Evolutionary conservation across 2,329 filamentous ascomycete genomes (phyloP).

Genomic region (Cladosporium sp.): DNA sequence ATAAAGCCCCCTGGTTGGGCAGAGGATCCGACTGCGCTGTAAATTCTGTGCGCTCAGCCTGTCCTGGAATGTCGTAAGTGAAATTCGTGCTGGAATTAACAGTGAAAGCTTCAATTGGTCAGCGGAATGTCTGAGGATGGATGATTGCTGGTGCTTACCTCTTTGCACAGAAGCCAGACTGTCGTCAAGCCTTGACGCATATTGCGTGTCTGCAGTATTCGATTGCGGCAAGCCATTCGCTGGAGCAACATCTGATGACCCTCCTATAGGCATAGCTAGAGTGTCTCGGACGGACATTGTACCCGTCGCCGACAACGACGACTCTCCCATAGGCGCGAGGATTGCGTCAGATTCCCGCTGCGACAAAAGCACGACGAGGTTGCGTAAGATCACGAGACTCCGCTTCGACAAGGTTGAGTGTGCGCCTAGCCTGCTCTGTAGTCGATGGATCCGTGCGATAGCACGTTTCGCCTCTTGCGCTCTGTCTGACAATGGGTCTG

Average conservation of each 20-base stretch:
- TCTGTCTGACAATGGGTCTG: slow-evolving; percentile 39
- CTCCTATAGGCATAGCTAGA: neutral
- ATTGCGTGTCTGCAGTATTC: neutral
- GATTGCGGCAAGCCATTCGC: neutral
- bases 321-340: neutral
- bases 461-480: slow-evolving; percentile 42
- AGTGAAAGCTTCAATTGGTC: neutral
- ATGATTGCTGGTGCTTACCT: neutral
- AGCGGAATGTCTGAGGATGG: neutral
- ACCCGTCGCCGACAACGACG: no score
- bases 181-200: neutral
- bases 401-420: slow-evolving; percentile 36
- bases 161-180: slow-evolving; percentile 10
- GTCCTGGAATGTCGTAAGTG: neutral
- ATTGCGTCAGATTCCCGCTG: slow-evolving; percentile 13
- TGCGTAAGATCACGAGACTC: slow-evolving; percentile 26
- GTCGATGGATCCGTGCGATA: slow-evolving; percentile 39
- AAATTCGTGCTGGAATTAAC: neutral
- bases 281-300: neutral
- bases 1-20: neutral
- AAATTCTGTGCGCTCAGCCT: neutral
- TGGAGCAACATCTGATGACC: no score
- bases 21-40: neutral
- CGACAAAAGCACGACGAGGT: slow-evolving; percentile 15
- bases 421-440: slow-evolving; percentile 36